These are phyloP conservation scores for Pestalotiopsis fici DNA, from an alignment of 2,329 filamentous ascomycete species.

Conservation along the genomic window DNA sequence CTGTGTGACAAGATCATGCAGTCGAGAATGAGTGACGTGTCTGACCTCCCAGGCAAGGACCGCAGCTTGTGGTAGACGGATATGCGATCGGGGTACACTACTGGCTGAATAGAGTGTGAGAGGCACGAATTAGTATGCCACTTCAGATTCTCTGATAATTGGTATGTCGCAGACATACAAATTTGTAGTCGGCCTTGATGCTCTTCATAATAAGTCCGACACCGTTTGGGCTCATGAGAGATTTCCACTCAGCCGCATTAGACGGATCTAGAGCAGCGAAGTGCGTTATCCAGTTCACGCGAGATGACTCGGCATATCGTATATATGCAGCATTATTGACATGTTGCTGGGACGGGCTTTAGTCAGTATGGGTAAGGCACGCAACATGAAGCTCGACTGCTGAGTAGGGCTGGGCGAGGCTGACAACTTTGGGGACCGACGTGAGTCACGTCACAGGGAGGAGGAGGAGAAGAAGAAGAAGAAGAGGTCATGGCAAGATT, in stretches of 20 bases:
- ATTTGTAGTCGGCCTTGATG: slow-evolving; percentile 84
- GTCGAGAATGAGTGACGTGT: slow-evolving; percentile 57
- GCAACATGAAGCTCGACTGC: not conserved
- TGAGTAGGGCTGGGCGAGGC: not conserved
- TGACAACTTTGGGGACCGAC: not conserved
- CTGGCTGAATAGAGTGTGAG: slow-evolving; percentile 57
- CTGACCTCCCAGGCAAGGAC: slow-evolving; percentile 42
- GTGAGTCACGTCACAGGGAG: not conserved
- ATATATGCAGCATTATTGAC: slow-evolving; percentile 88
- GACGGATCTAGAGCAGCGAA: slow-evolving; percentile 65
- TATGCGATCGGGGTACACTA: slow-evolving; percentile 80
- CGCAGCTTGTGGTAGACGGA: slow-evolving; percentile 81
- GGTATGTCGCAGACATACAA: slow-evolving; percentile 56
- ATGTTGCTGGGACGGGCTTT: slow-evolving; percentile 54
- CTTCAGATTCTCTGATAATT: not conserved
- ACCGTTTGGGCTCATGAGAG: slow-evolving; percentile 66
- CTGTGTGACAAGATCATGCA: slow-evolving; percentile 73
- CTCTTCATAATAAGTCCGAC: slow-evolving; percentile 77
- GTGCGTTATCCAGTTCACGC: slow-evolving; percentile 77
- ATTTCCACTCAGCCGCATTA: slow-evolving; percentile 65
- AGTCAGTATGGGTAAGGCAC: not conserved
- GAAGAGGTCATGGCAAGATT: not conserved
- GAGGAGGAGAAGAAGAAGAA: not conserved
- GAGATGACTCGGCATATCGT: slow-evolving; percentile 78
- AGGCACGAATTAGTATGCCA: not conserved